Evolutionary conservation across 1,284 basidiomycete species (phyloP), one percentile per base, ranked within the genome.

Genomic region (Ceratobasidium theobromae): DNA sequence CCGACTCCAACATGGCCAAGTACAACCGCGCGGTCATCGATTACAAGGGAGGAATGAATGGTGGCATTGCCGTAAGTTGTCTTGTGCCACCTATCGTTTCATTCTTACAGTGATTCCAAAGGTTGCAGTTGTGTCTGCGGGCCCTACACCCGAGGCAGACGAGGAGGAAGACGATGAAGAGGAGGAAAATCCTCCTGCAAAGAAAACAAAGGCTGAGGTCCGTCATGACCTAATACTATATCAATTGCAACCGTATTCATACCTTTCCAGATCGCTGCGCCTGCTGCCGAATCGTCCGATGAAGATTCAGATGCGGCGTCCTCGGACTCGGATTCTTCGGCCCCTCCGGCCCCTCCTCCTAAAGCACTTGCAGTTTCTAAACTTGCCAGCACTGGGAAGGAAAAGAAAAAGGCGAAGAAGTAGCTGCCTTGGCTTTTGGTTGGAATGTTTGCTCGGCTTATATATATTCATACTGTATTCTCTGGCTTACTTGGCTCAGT

Each of bases 391-490:
- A 21, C 30, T 6, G 46, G 30, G 32, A 62, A 62, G 32, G 57
- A 62, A 27, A 62, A 62, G 57, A 62, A 62, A 27, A 62, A 51
- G 32, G 27, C 57, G 21, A 62, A 40, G 46, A 62, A 62, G 25
- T 62, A 62, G 28, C 30, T 6, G 46, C 32, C 18, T 58, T 16
- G n/a, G 8, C 16, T 28, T 45, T 51, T 49, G 8, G 30, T 27
- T 43, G 33, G 28, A 30, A 14, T 45, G 27, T 30, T 18, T 41
- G 32, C 30, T 49, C 28, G 57, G 46, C 33, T 21, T 23, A n/a
- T 62, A 62, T 62, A 11, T 62, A 62, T 62, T 62, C 45, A 33
- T 62, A 62, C 57, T 62, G 57, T 62, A 62, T 62, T 62, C 41
- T 28, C 45, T 16, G 27, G 30, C 23, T 30, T 33, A 11, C 38